Conservation (phyloP, 345 rosid genomes). For the Stellera chamaejasme region DNA sequence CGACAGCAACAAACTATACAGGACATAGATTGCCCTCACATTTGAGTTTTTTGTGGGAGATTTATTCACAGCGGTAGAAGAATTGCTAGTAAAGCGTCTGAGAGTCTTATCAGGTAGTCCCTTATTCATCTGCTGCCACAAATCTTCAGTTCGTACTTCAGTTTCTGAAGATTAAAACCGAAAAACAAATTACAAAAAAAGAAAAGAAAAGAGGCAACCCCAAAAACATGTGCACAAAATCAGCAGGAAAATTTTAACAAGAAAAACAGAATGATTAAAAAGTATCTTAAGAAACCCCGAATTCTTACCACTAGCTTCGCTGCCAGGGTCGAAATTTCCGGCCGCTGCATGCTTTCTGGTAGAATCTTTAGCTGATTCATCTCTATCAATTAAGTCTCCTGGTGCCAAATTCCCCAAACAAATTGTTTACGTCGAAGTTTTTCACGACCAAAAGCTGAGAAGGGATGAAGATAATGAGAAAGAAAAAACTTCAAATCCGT, state of each 20-base stretch:
- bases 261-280: not conserved
- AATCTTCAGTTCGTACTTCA: slow-evolving; percentile 35
- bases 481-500: not conserved
- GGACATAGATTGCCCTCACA: slow-evolving; percentile 25
- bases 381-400: slow-evolving; percentile 16
- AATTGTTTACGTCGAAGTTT: not conserved
- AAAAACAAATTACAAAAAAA: too few relatives aligned
- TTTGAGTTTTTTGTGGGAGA: slow-evolving; percentile 24
- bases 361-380: slow-evolving; percentile 22
- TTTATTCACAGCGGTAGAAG: slow-evolving; percentile 16
- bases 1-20: not conserved
- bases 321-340: slow-evolving; percentile 16
- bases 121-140: slow-evolving; percentile 69
- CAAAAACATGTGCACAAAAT: too few relatives aligned
- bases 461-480: not conserved
- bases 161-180: slow-evolving; percentile 14
- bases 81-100: slow-evolving; percentile 24
- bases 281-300: slow-evolving; percentile 2
- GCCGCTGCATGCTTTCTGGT: slow-evolving; percentile 19
- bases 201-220: too few relatives aligned
- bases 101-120: slow-evolving; percentile 27
- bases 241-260: too few relatives aligned
- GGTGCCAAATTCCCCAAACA: slow-evolving; percentile 9
- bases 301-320: slow-evolving; percentile 24
- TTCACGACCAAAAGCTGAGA: not conserved